Evolutionary conservation across 108 stramenopile genomes (phyloP).

Genomic region (Pseudonitzschia multistriata): DNA sequence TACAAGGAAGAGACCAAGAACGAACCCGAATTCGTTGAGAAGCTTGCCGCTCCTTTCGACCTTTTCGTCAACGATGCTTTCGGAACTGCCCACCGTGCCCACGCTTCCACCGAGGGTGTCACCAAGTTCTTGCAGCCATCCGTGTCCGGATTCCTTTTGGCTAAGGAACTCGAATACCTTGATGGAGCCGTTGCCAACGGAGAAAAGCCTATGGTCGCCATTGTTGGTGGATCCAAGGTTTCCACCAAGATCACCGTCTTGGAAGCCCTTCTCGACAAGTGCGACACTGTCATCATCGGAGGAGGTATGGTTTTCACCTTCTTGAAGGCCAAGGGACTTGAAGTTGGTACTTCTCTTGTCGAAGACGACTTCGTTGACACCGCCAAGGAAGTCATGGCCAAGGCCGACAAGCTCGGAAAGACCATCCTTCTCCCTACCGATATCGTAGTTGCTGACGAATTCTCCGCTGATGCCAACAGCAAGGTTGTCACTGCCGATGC

Average conservation of each 20-base stretch:
- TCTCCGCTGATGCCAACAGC: conserved; percentile 86
- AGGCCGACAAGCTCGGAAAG: conserved; percentile 92
- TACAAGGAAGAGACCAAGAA: conserved; percentile 97
- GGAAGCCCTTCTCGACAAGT: conserved; percentile 98
- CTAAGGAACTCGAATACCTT: conserved; percentile 99
- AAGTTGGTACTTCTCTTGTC: conserved; percentile 91
- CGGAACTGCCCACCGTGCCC: conserved; percentile 99
- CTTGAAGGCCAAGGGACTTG: conserved; percentile 95
- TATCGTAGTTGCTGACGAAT: conserved; percentile 92
- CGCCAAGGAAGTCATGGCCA: conserved; percentile 93
- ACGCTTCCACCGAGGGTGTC: conserved; percentile 99
- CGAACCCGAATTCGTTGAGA: conserved; percentile 89
- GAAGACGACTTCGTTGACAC: conserved; percentile 97
- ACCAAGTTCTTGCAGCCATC: conserved; percentile 89
- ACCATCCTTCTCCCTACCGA: conserved; percentile 93
- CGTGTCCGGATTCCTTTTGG: conserved; percentile 93
- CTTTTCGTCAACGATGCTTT: conserved; percentile 99
- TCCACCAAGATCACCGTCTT: conserved; percentile 99
- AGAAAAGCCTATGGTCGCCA: conserved; percentile 97
- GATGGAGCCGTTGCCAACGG: conserved; percentile 94
- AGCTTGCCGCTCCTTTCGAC: conserved; percentile 92
- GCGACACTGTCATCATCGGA: conserved; percentile 98
- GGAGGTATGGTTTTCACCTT: conserved; percentile 99
- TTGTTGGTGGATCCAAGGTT: conserved; percentile 99
- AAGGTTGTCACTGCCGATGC: conserved; percentile 77